Evolutionary conservation across 495 filamentous ascomycete species (phyloP), one percentile per base, ranked within the genome.

Genomic region (Aspergillus wentii): DNA sequence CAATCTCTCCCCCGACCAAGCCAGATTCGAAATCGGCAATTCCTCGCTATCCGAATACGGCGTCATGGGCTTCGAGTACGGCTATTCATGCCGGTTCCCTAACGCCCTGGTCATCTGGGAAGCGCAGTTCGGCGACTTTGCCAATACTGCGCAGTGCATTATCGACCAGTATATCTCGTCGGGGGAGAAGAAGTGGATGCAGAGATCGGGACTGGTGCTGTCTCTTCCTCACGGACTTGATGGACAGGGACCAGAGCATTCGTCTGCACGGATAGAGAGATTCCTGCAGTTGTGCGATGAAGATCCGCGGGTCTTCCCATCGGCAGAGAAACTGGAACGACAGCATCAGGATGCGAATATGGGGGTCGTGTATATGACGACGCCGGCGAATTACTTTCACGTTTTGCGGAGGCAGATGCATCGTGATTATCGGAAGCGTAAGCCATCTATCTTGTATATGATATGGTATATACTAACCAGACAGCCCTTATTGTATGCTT

Each of bases 301-400:
- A 58, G 88, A 94, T 54, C 83, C 88, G 8, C 80, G 86, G 30
- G 71, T 88, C 43, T 92, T 87, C 73, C 87, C 88, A 27, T 64
- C 75, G 1, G 61, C 68, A 9, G 82, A 88, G 27, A 88, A 88
- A 66, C 75, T 92, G 23, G 77, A 89, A 6, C 83, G 88, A 46
- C 88, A 94, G 57, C 88, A 94, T 63, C 88, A 94, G 61, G 88
- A 94, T 61, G 88, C 82, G 68, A 94, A 94, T 61, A 89, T 94
- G 84, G 88, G 94, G 66, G 78, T 94, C 56, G 82, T 76, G 32
- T 89, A 86, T 71, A 82, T 86, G 77, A 94, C 86, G 9, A 79
- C 75, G 4, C 88, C 88, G 9, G 66, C 88, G 34, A 94, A 94
- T 61, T 56, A 85, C 46, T 94, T 92, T 77, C 88, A 94, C 64